Evolutionary conservation across 768 basidiomycete species (phyloP), one percentile per base, ranked within the genome.

Genomic region (Phlebiopsis flavidoalba): DNA sequence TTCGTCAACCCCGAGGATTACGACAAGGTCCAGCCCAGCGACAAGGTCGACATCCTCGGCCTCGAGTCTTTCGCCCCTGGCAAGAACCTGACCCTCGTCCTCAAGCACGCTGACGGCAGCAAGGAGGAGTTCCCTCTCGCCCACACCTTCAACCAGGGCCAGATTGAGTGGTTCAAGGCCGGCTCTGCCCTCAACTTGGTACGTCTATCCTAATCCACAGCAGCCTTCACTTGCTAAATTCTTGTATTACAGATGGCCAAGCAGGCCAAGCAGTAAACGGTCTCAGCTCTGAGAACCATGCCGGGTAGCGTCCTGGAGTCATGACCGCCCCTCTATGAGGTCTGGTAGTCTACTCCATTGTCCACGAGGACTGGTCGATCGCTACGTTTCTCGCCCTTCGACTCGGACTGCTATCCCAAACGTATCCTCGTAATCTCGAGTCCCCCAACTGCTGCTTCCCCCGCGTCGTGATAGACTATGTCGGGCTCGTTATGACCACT

Each of bases 101-200:
- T 83, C 67, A 93, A 93, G 78, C 97, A 98, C 76, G 74, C 80
- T 63, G 88, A 96, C 71, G 93, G 94, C 40, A 77, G 79, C 60
- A 80, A 79, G 68, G 89, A 93, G 80, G 82, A 91, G 70, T 80
- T 96, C 65, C 52, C 82, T 21, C 86, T 95, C 62, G 91, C 92
- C 24, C 94, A 97, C 76, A 91, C 93, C 12, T 98, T 97, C 83
- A 98, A 98, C 72, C 89, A 93, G 75, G 93, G 93, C 51, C 95
- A 97, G 77, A 95, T 97, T 71, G 93, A 84, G 67, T 97, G 96
- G 95, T 98, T 97, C 87, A 95, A 95, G 83, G 94, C 94, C 69
- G 96, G 96, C 46, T 93, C 91, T 65, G 93, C 93, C 17, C 85
- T 96, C 57, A 95, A 95, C 82, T 70, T 94, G 76, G 89, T 92